Percentiles rank a stretch among this genome's conserved stretches.
Conservation (phyloP, 2,329 filamentous ascomycete genomes). For the Fusarium nematophilum region DNA sequence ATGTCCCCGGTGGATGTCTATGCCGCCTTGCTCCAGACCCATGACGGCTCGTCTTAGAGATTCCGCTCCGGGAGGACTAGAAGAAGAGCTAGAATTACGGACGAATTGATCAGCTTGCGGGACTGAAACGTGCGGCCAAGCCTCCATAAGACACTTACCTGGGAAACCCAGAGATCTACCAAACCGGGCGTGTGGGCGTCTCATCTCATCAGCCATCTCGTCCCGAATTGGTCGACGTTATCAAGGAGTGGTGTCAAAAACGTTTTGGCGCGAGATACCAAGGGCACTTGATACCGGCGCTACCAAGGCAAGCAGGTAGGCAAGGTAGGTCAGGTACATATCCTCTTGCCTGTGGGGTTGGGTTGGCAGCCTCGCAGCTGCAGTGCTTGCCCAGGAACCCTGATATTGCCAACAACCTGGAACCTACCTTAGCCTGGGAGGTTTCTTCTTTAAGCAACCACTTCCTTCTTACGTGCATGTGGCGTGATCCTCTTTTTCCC, state of each 20-base stretch:
- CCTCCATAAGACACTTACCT: neutral
- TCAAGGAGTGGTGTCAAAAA: neutral
- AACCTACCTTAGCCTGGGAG: no score
- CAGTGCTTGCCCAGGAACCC: neutral
- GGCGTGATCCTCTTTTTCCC: neutral
- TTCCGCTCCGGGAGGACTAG: neutral
- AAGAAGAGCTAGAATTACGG: conserved; percentile 1
- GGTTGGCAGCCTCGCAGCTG: neutral
- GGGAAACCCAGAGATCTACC: neutral
- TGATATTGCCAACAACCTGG: neutral
- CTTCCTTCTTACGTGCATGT: neutral
- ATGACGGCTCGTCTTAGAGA: neutral
- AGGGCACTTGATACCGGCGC: neutral
- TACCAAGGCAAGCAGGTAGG: neutral
- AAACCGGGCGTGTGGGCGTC: neutral
- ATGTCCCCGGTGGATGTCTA: neutral
- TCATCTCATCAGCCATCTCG: neutral
- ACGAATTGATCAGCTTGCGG: conserved; percentile 5
- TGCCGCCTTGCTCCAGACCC: neutral
- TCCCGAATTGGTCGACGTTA: neutral
- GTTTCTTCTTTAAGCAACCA: neutral
- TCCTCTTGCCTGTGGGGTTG: conserved; percentile 3
- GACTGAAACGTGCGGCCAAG: conserved; percentile 1
- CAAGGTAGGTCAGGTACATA: no score
- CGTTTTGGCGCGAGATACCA: neutral